phyloP scores from a whole-genome alignment of 805 yeast species.

The Ogataea kodamae region DNA sequence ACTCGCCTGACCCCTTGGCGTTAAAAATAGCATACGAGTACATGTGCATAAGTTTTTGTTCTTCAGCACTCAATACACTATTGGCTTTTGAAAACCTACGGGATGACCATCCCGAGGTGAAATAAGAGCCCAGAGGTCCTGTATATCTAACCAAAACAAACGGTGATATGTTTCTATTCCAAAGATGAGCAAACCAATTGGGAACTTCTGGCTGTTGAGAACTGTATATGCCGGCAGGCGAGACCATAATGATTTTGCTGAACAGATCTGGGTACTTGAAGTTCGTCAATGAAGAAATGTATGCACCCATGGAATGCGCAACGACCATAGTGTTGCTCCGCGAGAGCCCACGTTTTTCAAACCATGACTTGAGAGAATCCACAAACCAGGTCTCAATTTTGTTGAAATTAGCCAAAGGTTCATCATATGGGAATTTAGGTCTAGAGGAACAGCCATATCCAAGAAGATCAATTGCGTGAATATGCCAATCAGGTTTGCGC shows the following conservation, averaged over 20 bases:
- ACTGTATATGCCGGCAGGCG: constrained; percentile 83
- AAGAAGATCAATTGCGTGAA: constrained; percentile 82
- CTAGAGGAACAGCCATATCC: constrained; percentile 92
- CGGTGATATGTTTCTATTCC: constrained; percentile 81
- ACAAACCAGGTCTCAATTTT: constrained; percentile 62
- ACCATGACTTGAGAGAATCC: constrained; percentile 65
- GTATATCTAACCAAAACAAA: constrained; percentile 73
- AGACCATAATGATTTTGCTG: constrained; percentile 66
- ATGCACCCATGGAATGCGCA: constrained; percentile 95
- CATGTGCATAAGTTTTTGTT: constrained; percentile 58
- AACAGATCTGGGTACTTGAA: constrained; percentile 58
- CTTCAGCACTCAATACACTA: constrained; percentile 36
- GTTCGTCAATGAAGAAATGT: constrained; percentile 67
- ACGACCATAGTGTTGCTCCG: constrained; percentile 50
- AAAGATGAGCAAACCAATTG: constrained; percentile 69
- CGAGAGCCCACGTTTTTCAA: constrained; percentile 36
- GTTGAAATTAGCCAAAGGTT: constrained; percentile 37
- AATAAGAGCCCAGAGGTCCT: constrained; percentile 78
- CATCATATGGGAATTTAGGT: constrained; percentile 54
- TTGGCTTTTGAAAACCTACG: constrained; percentile 62
- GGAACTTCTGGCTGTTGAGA: constrained; percentile 55
- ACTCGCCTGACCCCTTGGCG: constrained; percentile 89
- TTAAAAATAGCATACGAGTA: constrained; percentile 84
- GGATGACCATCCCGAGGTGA: constrained; percentile 87
- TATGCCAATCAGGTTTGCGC: constrained; percentile 51